These are phyloP conservation scores for Hylodesmum podocarpum DNA, from an alignment of 306 rosid genomes.

Conservation along the genomic window DNA sequence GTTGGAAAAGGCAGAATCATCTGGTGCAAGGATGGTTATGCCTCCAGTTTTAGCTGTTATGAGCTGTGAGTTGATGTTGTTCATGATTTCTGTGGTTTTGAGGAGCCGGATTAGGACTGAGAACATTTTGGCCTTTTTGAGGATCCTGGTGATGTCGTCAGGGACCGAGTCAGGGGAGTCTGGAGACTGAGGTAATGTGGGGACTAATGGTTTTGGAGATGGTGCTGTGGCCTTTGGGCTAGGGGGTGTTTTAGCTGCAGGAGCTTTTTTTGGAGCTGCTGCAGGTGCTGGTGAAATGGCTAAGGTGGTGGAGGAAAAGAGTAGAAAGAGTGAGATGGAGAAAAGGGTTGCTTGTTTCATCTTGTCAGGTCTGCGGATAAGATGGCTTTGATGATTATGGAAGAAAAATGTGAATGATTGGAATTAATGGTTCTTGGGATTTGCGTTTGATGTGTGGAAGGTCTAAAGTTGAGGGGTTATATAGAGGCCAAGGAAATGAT, in stretches of 20 bases:
- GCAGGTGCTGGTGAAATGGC: conserved; percentile 35
- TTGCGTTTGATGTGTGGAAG: background rate
- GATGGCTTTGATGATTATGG: background rate
- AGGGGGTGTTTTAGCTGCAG: background rate
- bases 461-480: background rate
- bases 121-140: conserved; percentile 38
- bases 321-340: conserved; percentile 17
- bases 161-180: conserved; percentile 26
- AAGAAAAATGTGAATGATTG: conserved; percentile 8
- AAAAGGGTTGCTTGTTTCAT: conserved; percentile 27
- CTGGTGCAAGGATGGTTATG: conserved; percentile 37
- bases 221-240: conserved; percentile 16
- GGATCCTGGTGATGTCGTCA: conserved; percentile 33
- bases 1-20: conserved; percentile 21
- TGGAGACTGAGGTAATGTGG: conserved; percentile 35
- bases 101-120: conserved; percentile 30
- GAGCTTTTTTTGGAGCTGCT: conserved; percentile 29
- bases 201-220: conserved; percentile 24
- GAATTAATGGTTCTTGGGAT: background rate
- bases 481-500: conserved; percentile 15
- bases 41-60: conserved; percentile 37
- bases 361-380: background rate
- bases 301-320: background rate
- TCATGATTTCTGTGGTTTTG: conserved; percentile 40
- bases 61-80: conserved; percentile 41